phyloP scores from a whole-genome alignment of 2,329 filamentous ascomycete species.

The Aureobasidium sp. region DNA sequence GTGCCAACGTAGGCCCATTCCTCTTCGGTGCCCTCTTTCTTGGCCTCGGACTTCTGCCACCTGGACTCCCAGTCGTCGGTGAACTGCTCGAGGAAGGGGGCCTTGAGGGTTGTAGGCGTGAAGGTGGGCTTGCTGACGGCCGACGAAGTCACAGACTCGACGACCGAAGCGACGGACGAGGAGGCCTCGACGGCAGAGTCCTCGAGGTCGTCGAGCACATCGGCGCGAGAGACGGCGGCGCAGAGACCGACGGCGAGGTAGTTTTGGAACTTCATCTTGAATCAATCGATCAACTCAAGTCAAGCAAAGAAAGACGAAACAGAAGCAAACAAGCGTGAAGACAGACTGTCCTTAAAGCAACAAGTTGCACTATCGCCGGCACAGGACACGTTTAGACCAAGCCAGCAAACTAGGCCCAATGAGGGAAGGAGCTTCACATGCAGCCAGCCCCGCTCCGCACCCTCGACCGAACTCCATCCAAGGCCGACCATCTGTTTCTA shows the following conservation, averaged over 20 bases:
- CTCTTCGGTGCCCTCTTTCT: slow-evolving; percentile 82
- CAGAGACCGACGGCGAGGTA: slow-evolving; percentile 62
- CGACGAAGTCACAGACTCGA: slow-evolving; percentile 47
- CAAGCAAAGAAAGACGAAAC: neutral
- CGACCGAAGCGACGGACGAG: slow-evolving; percentile 34
- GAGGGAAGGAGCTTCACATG: neutral
- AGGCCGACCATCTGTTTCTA: too few species aligned
- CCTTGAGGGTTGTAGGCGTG: slow-evolving; percentile 84
- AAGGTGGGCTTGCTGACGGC: slow-evolving; percentile 68
- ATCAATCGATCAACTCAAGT: neutral
- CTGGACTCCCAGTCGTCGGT: slow-evolving; percentile 88
- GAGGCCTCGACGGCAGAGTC: slow-evolving; percentile 35
- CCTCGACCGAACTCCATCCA: neutral
- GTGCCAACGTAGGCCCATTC: slow-evolving; percentile 97
- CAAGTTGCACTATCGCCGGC: neutral
- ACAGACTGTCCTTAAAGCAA: slow-evolving; percentile 2
- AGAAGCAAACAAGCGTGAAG: neutral
- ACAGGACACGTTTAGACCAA: slow-evolving; percentile 7
- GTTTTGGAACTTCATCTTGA: slow-evolving; percentile 75
- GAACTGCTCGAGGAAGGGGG: slow-evolving; percentile 96
- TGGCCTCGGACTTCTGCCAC: slow-evolving; percentile 93
- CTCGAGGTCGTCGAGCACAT: slow-evolving; percentile 59
- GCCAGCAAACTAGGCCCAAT: neutral
- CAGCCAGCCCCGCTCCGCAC: neutral
- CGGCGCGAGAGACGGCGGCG: slow-evolving; percentile 63